Evolutionary conservation across 2,329 filamentous ascomycete genomes (phyloP).

Genomic region (Neophaeococcomyces mojaviensis): DNA sequence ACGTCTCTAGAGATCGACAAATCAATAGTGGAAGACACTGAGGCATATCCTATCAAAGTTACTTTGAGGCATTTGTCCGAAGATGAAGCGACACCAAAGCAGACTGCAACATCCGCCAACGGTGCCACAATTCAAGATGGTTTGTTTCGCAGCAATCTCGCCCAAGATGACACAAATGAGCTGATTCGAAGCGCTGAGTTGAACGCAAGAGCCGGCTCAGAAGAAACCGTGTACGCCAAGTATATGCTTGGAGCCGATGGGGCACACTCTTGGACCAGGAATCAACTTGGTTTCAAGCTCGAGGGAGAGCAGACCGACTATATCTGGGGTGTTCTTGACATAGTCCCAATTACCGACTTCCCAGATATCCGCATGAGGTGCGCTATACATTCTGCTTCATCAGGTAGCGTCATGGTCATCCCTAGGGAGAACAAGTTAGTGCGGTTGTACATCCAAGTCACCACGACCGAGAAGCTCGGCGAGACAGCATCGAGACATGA

Average conservation of each 20-base stretch:
- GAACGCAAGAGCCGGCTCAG: slow-evolving; percentile 44
- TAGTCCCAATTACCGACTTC: slow-evolving; percentile 50
- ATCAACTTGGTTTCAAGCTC: slow-evolving; percentile 49
- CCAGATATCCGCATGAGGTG: slow-evolving; percentile 53
- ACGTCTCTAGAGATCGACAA: slow-evolving; percentile 50
- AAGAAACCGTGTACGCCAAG: slow-evolving; percentile 13
- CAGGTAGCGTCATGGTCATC: slow-evolving; percentile 58
- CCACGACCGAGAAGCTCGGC: slow-evolving; percentile 28
- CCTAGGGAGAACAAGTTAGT: slow-evolving; percentile 58
- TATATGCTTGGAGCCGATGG: slow-evolving; percentile 61
- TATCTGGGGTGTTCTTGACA: slow-evolving; percentile 42
- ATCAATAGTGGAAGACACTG: slow-evolving; percentile 37
- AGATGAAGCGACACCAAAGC: slow-evolving; percentile 48
- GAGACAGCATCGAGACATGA: slow-evolving; percentile 44
- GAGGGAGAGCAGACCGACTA: slow-evolving; percentile 46
- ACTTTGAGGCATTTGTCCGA: slow-evolving; percentile 51
- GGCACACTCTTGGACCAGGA: slow-evolving; percentile 58
- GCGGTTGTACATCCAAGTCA: slow-evolving; percentile 35
- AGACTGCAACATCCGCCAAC: slow-evolving; percentile 30
- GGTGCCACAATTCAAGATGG: slow-evolving; percentile 39
- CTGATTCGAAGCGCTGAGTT: slow-evolving; percentile 35
- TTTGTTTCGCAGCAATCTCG: slow-evolving; percentile 53
- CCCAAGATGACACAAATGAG: slow-evolving; percentile 51
- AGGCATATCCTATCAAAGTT: slow-evolving; percentile 55
- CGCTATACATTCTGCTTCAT: slow-evolving; percentile 49